phyloP scores from a whole-genome alignment of 768 basidiomycete genomes.

The Xanthoconium stramineum region DNA sequence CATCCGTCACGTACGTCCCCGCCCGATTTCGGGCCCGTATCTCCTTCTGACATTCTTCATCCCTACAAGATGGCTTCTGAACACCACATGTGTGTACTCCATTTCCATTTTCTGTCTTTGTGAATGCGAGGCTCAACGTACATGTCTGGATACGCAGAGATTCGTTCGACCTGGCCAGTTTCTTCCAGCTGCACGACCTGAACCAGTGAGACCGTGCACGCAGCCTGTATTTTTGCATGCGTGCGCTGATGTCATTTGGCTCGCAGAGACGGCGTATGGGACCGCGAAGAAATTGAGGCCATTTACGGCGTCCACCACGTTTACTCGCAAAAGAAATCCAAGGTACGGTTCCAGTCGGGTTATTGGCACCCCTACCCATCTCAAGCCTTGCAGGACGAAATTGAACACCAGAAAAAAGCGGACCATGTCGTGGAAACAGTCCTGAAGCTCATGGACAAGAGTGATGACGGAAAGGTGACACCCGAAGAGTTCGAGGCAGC shows the following conservation, averaged over 20 bases:
- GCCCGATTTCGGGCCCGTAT: conserved; percentile 6
- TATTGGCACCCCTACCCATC: background rate
- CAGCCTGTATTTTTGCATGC: background rate
- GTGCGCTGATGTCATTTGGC: background rate
- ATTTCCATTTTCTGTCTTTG: background rate
- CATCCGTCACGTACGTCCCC: conserved; percentile 76
- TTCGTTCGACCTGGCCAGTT: conserved; percentile 78
- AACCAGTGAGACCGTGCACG: conserved; percentile 52
- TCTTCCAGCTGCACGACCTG: conserved; percentile 95
- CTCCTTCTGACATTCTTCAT: conserved; percentile 13
- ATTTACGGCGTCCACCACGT: conserved; percentile 96
- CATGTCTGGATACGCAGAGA: conserved; percentile 48
- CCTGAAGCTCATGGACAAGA: conserved; percentile 66
- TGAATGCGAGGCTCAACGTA: background rate
- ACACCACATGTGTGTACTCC: conserved; percentile 68
- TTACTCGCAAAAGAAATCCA: conserved; percentile 78
- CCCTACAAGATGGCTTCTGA: conserved; percentile 74
- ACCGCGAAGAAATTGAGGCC: conserved; percentile 86
- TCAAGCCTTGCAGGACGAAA: conserved; percentile 51
- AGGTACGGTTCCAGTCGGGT: conserved; percentile 35
- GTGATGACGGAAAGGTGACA: conserved; percentile 67
- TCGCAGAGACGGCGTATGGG: conserved; percentile 76
- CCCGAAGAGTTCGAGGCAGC: conserved; percentile 69
- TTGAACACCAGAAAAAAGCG: conserved; percentile 79
- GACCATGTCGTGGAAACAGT: conserved; percentile 71